These are phyloP conservation scores for Candida odintsovae DNA, from an alignment of 805 yeast genomes.

Conservation along the genomic window DNA sequence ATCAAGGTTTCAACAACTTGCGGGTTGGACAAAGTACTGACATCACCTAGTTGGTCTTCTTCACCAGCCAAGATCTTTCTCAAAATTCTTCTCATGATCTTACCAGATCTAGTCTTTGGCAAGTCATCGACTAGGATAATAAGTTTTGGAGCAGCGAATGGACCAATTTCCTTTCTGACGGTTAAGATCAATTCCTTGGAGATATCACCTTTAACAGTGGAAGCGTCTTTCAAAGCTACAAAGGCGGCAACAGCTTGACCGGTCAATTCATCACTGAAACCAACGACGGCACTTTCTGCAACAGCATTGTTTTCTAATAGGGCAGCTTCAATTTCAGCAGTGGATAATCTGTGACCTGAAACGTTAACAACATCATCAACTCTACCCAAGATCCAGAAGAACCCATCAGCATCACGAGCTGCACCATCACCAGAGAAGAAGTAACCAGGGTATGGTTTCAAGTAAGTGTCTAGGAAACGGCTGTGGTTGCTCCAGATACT, in stretches of 20 bases:
- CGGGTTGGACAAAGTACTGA: slow-evolving; percentile 73
- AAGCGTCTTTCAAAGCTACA: slow-evolving; percentile 58
- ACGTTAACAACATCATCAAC: slow-evolving; percentile 88
- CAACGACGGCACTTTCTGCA: slow-evolving; percentile 80
- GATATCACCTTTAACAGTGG: slow-evolving; percentile 26
- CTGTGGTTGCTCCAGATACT: slow-evolving; percentile 73
- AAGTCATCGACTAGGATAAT: slow-evolving; percentile 69
- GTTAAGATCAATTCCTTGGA: slow-evolving; percentile 62
- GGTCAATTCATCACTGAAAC: slow-evolving; percentile 75
- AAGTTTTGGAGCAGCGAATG: slow-evolving; percentile 79
- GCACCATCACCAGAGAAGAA: slow-evolving; percentile 91
- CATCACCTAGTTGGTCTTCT: slow-evolving; percentile 78
- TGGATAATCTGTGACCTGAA: slow-evolving; percentile 81
- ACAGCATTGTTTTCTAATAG: slow-evolving; percentile 65
- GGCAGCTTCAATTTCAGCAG: slow-evolving; percentile 85
- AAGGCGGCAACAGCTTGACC: slow-evolving; percentile 85
- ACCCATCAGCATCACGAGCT: slow-evolving; percentile 79
- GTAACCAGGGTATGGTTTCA: slow-evolving; percentile 74
- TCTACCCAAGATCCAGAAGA: slow-evolving; percentile 80
- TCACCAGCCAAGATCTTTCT: slow-evolving; percentile 72
- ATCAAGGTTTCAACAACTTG: slow-evolving; percentile 65
- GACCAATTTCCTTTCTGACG: slow-evolving; percentile 77
- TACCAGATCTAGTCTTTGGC: slow-evolving; percentile 84
- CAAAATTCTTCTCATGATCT: slow-evolving; percentile 81
- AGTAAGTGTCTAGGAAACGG: slow-evolving; percentile 74